These are phyloP conservation scores for Lasiodiplodia gonubiensis DNA, from an alignment of 2,329 filamentous ascomycete species.

Conservation along the genomic window DNA sequence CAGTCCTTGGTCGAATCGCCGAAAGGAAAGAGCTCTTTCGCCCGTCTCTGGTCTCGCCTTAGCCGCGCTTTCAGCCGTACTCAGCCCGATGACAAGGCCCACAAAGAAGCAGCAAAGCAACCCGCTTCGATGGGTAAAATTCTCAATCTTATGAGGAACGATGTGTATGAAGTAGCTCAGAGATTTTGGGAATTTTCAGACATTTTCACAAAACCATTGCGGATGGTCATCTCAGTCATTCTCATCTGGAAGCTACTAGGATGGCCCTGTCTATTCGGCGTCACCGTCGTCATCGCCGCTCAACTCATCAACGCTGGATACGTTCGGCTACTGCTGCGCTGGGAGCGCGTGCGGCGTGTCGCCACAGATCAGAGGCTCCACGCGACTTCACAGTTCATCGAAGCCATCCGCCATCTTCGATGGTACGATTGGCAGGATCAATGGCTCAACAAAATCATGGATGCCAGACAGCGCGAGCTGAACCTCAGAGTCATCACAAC, in stretches of 20 bases:
- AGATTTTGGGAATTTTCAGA: conserved; percentile 85
- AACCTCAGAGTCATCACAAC: conserved; percentile 67
- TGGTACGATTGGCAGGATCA: conserved; percentile 84
- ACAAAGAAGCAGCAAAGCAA: conserved; percentile 48
- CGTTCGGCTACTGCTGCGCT: conserved; percentile 68
- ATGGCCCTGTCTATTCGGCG: conserved; percentile 76
- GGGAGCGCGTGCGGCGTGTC: conserved; percentile 72
- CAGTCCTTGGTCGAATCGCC: not conserved
- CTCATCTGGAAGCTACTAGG: conserved; percentile 81
- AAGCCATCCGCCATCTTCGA: conserved; percentile 78
- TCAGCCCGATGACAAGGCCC: conserved; percentile 33
- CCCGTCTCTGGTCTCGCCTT: conserved; percentile 12
- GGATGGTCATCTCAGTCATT: conserved; percentile 73
- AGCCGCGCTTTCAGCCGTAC: conserved; percentile 32
- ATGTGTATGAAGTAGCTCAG: conserved; percentile 82
- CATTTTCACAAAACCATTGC: conserved; percentile 77
- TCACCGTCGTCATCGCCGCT: conserved; percentile 70
- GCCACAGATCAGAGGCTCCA: conserved; percentile 81
- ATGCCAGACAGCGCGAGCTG: conserved; percentile 71
- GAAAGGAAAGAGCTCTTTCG: not conserved
- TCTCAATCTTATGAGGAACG: conserved; percentile 78
- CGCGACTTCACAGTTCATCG: conserved; percentile 83
- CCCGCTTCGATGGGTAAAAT: conserved; percentile 89
- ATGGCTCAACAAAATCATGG: conserved; percentile 74
- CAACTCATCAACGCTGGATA: conserved; percentile 73